Conservation (phyloP, 2,329 filamentous ascomycete genomes). For the Hansfordia pulvinata region DNA sequence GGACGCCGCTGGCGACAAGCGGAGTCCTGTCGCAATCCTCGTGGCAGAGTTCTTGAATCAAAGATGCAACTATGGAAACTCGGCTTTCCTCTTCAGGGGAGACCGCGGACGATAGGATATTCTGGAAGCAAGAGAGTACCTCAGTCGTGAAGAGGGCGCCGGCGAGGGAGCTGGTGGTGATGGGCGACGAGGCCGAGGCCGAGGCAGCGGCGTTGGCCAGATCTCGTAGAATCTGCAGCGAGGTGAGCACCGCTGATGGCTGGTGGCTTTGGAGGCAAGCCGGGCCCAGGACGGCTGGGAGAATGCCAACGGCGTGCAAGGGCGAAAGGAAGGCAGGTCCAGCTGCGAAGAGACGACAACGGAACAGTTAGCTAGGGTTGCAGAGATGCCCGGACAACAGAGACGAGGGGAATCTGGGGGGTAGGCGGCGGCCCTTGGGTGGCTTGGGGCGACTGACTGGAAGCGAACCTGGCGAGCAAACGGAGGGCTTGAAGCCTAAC, state of each 20-base stretch:
- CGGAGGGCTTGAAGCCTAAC: slow-evolving; percentile 68
- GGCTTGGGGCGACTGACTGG: slow-evolving; percentile 42
- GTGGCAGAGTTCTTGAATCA: slow-evolving; percentile 47
- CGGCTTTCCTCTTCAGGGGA: slow-evolving; percentile 43
- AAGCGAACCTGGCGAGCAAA: slow-evolving; percentile 72
- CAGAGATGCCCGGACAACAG: too few relatives aligned
- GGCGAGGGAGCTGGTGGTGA: slow-evolving; percentile 38
- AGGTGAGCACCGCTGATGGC: slow-evolving; percentile 54
- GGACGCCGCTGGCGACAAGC: slow-evolving; percentile 58
- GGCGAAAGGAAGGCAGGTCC: slow-evolving; percentile 68
- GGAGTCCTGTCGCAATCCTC: slow-evolving; percentile 56
- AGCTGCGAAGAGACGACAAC: slow-evolving; percentile 41
- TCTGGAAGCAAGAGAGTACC: slow-evolving; percentile 47
- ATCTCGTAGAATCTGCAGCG: slow-evolving; percentile 61
- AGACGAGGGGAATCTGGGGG: too few relatives aligned
- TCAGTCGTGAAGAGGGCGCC: slow-evolving; percentile 50
- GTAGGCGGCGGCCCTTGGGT: slow-evolving; percentile 2
- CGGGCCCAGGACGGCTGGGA: slow-evolving; percentile 58
- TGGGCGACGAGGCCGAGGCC: slow-evolving; percentile 33
- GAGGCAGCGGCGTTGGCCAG: slow-evolving; percentile 52
- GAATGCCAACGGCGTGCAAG: slow-evolving; percentile 51
- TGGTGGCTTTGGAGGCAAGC: slow-evolving; percentile 53
- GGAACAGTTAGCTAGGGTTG: too few relatives aligned
- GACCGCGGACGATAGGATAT: slow-evolving; percentile 50
- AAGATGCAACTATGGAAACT: slow-evolving; percentile 41